A percentile compares a stretch with the other conserved stretches of the same genome.
Evolutionary conservation across 2,329 filamentous ascomycete genomes (phyloP).

Genomic region (Alternaria gansuensis): DNA sequence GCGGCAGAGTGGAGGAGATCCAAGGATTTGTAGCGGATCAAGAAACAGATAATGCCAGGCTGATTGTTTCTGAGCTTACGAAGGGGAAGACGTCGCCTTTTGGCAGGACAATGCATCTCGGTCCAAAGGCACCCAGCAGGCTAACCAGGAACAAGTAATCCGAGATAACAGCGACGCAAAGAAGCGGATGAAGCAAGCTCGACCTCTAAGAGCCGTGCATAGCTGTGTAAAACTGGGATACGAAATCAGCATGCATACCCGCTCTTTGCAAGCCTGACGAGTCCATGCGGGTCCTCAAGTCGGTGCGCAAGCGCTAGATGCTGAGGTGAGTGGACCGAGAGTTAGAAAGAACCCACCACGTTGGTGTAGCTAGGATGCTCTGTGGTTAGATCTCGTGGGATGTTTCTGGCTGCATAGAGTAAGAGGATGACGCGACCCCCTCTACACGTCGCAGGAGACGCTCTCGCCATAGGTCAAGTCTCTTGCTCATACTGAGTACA

Average conservation of each 20-base stretch:
- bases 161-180: constrained; percentile 31
- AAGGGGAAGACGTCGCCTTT: constrained; percentile 23
- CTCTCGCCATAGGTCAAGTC: constrained; percentile 29
- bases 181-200: constrained; percentile 24
- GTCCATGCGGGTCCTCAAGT: constrained; percentile 24
- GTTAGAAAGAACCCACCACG: constrained; percentile 35
- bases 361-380: constrained; percentile 32
- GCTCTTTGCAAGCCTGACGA: constrained; percentile 25
- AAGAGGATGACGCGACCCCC: constrained; percentile 30
- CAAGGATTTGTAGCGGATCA: constrained; percentile 27
- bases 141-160: constrained; percentile 24
- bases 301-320: constrained; percentile 29
- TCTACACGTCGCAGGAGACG: constrained; percentile 19
- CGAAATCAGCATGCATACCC: constrained; percentile 31
- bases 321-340: constrained; percentile 29
- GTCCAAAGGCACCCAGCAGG: constrained; percentile 26
- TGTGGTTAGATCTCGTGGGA: constrained; percentile 38
- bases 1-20: constrained; percentile 43
- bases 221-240: constrained; percentile 30
- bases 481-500: constrained; percentile 11
- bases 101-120: constrained; percentile 24
- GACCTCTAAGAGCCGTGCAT: constrained; percentile 26
- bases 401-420: constrained; percentile 30
- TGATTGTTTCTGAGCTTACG: constrained; percentile 21
- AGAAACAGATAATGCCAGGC: constrained; percentile 18